phyloP scores from a whole-genome alignment of 108 stramenopile species.

The Skeletonema tropicum region DNA sequence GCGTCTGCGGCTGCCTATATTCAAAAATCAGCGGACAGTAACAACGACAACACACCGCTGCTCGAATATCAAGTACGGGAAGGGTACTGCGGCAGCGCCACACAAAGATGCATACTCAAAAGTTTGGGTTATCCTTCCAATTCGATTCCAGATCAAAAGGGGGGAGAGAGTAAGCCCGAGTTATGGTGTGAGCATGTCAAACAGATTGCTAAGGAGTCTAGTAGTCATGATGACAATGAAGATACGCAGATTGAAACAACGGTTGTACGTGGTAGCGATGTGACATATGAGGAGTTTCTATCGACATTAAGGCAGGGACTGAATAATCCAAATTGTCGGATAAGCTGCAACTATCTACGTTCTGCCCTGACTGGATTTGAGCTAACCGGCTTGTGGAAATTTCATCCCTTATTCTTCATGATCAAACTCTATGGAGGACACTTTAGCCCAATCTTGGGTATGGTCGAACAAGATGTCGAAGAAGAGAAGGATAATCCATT shows the following conservation, averaged over 20 bases:
- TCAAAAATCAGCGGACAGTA: background rate
- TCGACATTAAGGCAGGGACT: slow-evolving; percentile 20
- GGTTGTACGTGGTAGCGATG: slow-evolving; percentile 21
- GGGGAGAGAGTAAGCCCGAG: slow-evolving; percentile 31
- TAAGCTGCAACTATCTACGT: slow-evolving; percentile 45
- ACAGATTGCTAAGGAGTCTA: slow-evolving; percentile 30
- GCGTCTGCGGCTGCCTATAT: slow-evolving; percentile 32
- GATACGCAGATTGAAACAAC: slow-evolving; percentile 11
- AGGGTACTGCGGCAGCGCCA: slow-evolving; percentile 52
- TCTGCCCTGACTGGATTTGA: slow-evolving; percentile 37
- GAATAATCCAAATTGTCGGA: slow-evolving; percentile 24
- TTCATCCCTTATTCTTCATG: slow-evolving; percentile 31
- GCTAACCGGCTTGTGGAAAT: background rate
- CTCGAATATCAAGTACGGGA: slow-evolving; percentile 47
- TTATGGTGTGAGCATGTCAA: slow-evolving; percentile 29
- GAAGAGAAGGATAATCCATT: slow-evolving; percentile 21
- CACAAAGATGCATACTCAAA: slow-evolving; percentile 35
- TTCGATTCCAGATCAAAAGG: slow-evolving; percentile 16
- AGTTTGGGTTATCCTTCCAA: slow-evolving; percentile 24
- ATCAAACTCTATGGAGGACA: slow-evolving; percentile 42
- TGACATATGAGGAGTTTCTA: slow-evolving; percentile 35
- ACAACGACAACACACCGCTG: slow-evolving; percentile 14
- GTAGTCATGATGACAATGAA: background rate
- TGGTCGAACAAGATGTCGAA: slow-evolving; percentile 16
- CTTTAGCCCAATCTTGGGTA: slow-evolving; percentile 48